Base-by-base conservation (phyloP, 768 basidiomycete species). In the Cubamyces lactineus region DNA sequence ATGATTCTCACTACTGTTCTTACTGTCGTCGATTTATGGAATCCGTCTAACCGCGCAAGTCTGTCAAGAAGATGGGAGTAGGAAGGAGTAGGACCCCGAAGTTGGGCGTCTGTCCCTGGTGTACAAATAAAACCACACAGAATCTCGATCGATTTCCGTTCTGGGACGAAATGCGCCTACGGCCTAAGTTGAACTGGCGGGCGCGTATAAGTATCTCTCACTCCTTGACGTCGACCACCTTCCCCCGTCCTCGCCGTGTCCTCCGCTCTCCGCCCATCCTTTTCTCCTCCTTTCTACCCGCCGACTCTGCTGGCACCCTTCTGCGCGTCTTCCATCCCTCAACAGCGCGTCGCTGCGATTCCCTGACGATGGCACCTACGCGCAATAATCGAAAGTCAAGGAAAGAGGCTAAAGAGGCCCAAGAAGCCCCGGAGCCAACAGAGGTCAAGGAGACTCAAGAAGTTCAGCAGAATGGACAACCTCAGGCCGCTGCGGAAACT, bases 151-250 rank as follows among this genome's bases (percentile, higher is more conserved):
- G 17, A 34, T 13, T 26, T 19, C 49, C 40, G 16, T 52, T 53
- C 13, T 45, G 30, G 51, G 59, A 12, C 12, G 23, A 16, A 21
- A 41, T 21, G 43, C 62, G 56, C 53, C 55, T 51, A 54, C 60
- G 41, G n/a, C n/a, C 28, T 56, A 55, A 58, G 62, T 64, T 64
- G 48, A 55, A 64, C 52, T 47, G 24, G 57, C 24, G 34, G 57
- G 39, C 57, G 57, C 62, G 62, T 59, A 55, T 45, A 59, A 59
- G 58, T 21, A 23, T 50, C 7, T 4, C 39, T 26, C 26, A 30
- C 49, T 51, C 57, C 23, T 43, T 49, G 51, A 42, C 53, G 34
- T 42, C 23, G 39, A 38, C 38, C 24, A 40, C 17, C 61, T 19
- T 30, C 38, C 57, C 41, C 62, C 48, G 53, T 8, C 53, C 47